A percentile compares a stretch with the other conserved stretches of the same genome.
Evolutionary conservation across 495 filamentous ascomycete species (phyloP).

Genomic region (Astrothelium subdiscretum): DNA sequence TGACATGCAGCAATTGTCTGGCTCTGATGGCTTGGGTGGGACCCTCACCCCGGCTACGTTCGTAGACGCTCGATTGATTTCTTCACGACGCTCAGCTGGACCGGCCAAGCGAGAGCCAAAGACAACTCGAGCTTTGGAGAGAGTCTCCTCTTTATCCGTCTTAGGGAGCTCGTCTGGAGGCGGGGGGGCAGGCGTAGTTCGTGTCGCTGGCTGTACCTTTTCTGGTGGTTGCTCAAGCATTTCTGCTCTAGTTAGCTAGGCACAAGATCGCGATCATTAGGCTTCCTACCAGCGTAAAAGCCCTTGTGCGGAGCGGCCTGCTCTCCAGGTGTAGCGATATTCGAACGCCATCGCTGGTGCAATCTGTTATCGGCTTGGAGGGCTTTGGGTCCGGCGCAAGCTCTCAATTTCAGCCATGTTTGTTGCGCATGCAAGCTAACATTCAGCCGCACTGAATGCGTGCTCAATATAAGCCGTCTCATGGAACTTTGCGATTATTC

Average conservation of each 20-base stretch:
- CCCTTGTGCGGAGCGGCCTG: conserved; percentile 19
- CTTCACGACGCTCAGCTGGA: conserved; percentile 49
- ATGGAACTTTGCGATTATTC: background rate
- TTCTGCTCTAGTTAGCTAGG: background rate
- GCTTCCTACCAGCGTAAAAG: conserved; percentile 17
- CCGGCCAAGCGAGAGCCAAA: conserved; percentile 69
- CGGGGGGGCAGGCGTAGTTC: conserved; percentile 26
- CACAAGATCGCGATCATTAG: background rate
- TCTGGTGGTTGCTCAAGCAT: background rate
- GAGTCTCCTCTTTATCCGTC: conserved; percentile 25
- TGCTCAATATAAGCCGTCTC: background rate
- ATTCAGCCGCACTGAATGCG: background rate
- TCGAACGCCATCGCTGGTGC: conserved; percentile 12
- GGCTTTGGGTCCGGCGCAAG: conserved; percentile 1
- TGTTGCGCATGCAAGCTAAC: background rate
- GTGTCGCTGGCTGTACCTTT: conserved; percentile 28
- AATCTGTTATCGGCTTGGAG: conserved; percentile 18
- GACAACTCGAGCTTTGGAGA: conserved; percentile 48
- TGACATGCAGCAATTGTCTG: conserved; percentile 98
- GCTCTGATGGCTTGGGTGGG: conserved; percentile 74
- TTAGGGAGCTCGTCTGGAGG: conserved; percentile 21
- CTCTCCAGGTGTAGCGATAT: conserved; percentile 16
- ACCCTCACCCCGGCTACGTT: conserved; percentile 69
- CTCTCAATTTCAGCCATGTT: background rate
- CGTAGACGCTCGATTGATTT: conserved; percentile 45